A percentile compares a stretch with the other conserved stretches of the same genome.
phyloP scores from a whole-genome alignment of 768 basidiomycete genomes.

The Rhizopogon rudus region DNA sequence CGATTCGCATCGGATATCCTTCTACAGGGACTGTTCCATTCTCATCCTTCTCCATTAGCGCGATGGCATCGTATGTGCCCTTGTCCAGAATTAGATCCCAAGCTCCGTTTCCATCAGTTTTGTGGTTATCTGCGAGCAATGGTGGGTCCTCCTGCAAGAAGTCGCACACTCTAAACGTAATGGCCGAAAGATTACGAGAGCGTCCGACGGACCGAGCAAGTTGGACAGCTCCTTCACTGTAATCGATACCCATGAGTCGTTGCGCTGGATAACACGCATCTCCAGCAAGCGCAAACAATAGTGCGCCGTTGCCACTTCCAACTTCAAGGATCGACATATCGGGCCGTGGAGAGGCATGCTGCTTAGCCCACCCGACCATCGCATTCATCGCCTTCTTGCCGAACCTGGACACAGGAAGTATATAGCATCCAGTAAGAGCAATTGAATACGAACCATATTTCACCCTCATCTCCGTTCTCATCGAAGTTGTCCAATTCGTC shows the following conservation, averaged over 20 bases:
- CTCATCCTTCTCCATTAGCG: conserved; percentile 57
- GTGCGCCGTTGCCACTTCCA: conserved; percentile 75
- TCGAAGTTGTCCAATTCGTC: conserved; percentile 67
- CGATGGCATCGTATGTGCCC: conserved; percentile 87
- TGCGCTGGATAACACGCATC: conserved; percentile 59
- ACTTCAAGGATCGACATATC: conserved; percentile 64
- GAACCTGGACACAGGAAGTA: conserved; percentile 48
- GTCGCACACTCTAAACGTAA: conserved; percentile 58
- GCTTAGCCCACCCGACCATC: conserved; percentile 70
- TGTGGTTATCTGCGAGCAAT: conserved; percentile 10
- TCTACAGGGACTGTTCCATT: conserved; percentile 47
- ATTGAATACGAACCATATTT: conserved; percentile 58
- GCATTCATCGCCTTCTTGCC: conserved; percentile 70
- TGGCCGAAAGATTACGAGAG: conserved; percentile 31
- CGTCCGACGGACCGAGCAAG: conserved; percentile 56
- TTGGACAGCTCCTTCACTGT: conserved; percentile 65
- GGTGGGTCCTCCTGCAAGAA: conserved; percentile 56
- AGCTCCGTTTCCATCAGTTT: conserved; percentile 8
- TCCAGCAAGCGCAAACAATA: conserved; percentile 59
- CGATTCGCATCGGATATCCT: conserved; percentile 57
- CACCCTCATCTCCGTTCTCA: conserved; percentile 80
- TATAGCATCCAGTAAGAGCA: neutral
- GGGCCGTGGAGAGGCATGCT: conserved; percentile 44
- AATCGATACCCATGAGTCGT: conserved; percentile 65
- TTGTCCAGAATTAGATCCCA: conserved; percentile 85